phyloP scores from a whole-genome alignment of 495 filamentous ascomycete species.

The Astrothelium subdiscretum region DNA sequence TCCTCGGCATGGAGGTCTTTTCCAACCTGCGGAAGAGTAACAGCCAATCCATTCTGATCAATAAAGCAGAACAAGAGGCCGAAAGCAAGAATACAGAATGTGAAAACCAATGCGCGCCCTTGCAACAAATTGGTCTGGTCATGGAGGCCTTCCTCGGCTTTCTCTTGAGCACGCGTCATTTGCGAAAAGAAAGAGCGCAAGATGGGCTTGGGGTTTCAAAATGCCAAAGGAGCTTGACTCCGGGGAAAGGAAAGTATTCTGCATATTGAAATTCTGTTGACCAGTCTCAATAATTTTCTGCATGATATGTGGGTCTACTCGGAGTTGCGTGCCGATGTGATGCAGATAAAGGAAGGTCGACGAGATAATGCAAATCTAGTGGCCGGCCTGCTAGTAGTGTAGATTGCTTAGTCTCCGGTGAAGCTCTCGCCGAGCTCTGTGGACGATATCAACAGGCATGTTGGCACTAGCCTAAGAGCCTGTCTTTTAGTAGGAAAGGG shows the following conservation, averaged over 20 bases:
- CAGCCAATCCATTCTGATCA: slow-evolving; percentile 53
- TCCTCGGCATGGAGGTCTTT: slow-evolving; percentile 42
- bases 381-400: neutral
- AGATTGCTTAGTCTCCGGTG: no score
- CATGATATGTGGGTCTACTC: neutral
- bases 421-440: no score
- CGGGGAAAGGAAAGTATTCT: neutral
- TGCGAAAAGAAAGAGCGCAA: neutral
- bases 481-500: no score
- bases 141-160: slow-evolving; percentile 19
- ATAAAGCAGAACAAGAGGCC: slow-evolving; percentile 47
- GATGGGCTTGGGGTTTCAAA: neutral
- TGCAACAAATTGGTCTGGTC: slow-evolving; percentile 48
- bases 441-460: no score
- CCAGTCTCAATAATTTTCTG: neutral
- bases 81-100: slow-evolving; percentile 43
- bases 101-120: slow-evolving; percentile 41
- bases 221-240: neutral
- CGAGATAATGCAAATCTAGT: neutral
- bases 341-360: neutral
- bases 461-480: no score
- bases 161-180: neutral
- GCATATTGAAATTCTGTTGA: neutral
- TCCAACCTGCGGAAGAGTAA: slow-evolving; percentile 49
- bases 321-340: neutral